phyloP scores from a whole-genome alignment of 768 basidiomycete genomes.

The Pleurotus giganteus region DNA sequence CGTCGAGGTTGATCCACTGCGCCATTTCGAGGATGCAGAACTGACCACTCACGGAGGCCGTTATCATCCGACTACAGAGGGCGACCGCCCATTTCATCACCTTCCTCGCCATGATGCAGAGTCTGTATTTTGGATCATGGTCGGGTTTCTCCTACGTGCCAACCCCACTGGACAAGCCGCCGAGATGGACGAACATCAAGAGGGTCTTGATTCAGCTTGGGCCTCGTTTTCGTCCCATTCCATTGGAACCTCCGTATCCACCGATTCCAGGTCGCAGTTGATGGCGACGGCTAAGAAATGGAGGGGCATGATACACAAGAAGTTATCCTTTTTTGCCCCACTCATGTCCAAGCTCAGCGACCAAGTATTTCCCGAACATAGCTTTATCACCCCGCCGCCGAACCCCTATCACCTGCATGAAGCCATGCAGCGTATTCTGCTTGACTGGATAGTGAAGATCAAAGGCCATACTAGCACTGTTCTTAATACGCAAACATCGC shows the following conservation, averaged over 20 bases:
- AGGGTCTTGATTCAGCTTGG: not conserved
- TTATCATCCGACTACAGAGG: not conserved
- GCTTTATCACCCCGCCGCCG: not conserved
- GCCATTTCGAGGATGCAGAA: not conserved
- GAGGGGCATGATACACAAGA: slow-evolving; percentile 2
- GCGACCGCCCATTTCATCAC: not conserved
- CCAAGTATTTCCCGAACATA: not conserved
- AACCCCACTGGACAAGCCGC: not conserved
- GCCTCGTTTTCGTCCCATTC: not conserved
- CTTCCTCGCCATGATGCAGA: slow-evolving; percentile 6
- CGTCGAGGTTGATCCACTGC: not conserved
- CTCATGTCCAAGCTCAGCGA: not conserved
- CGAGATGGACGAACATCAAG: not conserved
- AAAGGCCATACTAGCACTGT: too few relatives aligned
- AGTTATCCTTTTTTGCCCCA: slow-evolving; percentile 2
- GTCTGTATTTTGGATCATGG: slow-evolving; percentile 6
- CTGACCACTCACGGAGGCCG: not conserved
- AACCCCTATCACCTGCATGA: not conserved
- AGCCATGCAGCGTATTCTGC: slow-evolving; percentile 7
- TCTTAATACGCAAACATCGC: too few relatives aligned
- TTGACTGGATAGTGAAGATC: too few relatives aligned
- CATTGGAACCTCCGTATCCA: not conserved
- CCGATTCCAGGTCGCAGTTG: not conserved
- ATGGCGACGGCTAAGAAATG: not conserved
- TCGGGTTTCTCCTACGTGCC: not conserved